Evolutionary conservation across 83 land plant species (phyloP).

Genomic region (Picea abies): DNA sequence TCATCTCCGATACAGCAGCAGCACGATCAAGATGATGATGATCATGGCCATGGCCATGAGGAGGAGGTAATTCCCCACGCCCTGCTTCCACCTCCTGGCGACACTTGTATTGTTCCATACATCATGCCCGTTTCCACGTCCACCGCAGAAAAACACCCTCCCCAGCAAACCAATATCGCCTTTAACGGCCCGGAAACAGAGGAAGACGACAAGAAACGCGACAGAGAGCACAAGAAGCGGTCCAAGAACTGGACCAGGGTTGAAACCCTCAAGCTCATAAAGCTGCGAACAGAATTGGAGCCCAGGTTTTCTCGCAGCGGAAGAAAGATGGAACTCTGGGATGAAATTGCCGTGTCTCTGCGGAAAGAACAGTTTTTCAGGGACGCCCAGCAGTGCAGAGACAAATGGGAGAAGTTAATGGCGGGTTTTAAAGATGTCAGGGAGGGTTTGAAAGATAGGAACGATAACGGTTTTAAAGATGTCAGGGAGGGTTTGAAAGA

Average conservation of each 20-base stretch:
- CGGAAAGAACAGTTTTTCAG: constrained; percentile 34
- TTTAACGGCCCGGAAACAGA: neutral
- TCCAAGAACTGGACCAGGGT: constrained; percentile 60
- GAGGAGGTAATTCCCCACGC: neutral
- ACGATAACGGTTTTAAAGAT: constrained; percentile 56
- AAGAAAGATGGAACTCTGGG: constrained; percentile 63
- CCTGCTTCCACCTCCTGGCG: neutral
- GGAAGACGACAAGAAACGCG: constrained; percentile 34
- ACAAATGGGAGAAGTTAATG: constrained; percentile 61
- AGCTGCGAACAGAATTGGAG: constrained; percentile 38
- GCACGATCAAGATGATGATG: neutral
- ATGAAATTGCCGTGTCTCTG: constrained; percentile 45
- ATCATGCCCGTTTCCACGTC: neutral
- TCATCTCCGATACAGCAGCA: neutral
- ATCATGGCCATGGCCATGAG: too few species aligned
- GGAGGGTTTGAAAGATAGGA: too few species aligned
- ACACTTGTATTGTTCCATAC: neutral
- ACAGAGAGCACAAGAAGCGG: constrained; percentile 51
- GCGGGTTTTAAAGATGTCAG: constrained; percentile 56
- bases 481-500: constrained; percentile 51
- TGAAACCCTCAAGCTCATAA: constrained; percentile 46
- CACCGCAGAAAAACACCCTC: constrained; percentile 3
- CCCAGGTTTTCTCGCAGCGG: constrained; percentile 43
- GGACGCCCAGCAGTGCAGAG: constrained; percentile 62
- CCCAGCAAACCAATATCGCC: neutral